These are phyloP conservation scores for Caryopteris hybrid DNA, from an alignment of 305 asterid species.

Conservation along the genomic window DNA sequence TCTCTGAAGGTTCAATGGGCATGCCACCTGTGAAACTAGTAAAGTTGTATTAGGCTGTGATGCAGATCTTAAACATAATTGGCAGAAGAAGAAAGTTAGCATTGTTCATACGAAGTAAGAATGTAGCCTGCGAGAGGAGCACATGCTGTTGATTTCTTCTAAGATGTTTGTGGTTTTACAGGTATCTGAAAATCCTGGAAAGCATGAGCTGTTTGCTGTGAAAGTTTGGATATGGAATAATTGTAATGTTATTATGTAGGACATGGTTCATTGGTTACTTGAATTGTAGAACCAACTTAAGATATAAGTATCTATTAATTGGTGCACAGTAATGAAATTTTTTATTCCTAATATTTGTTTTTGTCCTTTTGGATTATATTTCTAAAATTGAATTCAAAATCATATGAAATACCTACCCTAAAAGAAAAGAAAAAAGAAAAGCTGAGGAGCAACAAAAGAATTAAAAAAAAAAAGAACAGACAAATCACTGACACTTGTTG, in stretches of 20 bases:
- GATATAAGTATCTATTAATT: background rate
- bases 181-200: background rate
- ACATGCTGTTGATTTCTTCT: background rate
- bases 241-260: background rate
- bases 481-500: too few species aligned
- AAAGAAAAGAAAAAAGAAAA: too few species aligned
- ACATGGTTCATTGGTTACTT: background rate
- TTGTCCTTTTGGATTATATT: background rate
- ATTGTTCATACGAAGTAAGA: too few species aligned
- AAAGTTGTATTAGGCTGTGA: background rate
- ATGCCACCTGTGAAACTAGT: background rate
- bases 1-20: background rate
- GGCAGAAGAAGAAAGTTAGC: background rate
- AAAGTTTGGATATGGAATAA: background rate
- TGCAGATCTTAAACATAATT: background rate
- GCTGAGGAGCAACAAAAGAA: too few species aligned
- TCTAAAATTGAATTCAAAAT: background rate
- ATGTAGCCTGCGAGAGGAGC: too few species aligned
- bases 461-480: too few species aligned
- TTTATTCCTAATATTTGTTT: background rate
- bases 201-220: background rate
- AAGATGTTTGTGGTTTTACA: background rate
- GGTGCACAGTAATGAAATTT: too few species aligned
- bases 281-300: background rate
- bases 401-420: background rate